These are phyloP conservation scores for Fusarium sp. DNA, from an alignment of 2,329 filamentous ascomycete genomes.

Conservation along the genomic window DNA sequence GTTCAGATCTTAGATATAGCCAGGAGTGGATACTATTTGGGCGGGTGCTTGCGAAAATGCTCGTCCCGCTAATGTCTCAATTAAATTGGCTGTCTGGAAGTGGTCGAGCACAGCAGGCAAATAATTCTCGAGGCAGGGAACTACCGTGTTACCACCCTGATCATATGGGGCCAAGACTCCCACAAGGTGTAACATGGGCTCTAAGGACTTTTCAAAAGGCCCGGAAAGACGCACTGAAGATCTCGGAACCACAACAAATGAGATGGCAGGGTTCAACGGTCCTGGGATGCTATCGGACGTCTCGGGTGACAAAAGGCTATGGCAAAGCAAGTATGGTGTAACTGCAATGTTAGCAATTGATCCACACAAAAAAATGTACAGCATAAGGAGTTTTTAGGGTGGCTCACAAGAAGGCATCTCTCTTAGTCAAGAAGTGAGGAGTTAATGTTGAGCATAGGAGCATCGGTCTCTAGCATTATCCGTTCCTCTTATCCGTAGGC, in stretches of 20 bases:
- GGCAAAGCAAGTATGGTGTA: not conserved
- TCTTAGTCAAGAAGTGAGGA: not conserved
- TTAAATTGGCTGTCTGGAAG: not conserved
- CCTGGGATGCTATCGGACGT: not conserved
- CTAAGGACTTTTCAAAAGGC: not conserved
- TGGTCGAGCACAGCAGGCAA: not conserved
- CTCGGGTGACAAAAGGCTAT: not conserved
- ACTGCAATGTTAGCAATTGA: not conserved
- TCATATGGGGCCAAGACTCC: not conserved
- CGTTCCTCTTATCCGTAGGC: not conserved
- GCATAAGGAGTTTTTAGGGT: not conserved
- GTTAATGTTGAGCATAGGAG: not conserved
- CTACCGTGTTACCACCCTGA: not conserved
- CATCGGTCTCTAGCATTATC: not conserved
- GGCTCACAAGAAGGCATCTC: not conserved
- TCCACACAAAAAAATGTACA: rapidly evolving
- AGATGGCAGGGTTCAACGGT: not conserved
- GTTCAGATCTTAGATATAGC: not conserved
- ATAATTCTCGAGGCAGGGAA: not conserved
- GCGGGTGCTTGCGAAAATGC: not conserved
- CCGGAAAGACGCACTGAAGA: not conserved
- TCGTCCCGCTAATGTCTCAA: rapidly evolving
- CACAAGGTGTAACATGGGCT: not conserved
- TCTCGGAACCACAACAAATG: not conserved
- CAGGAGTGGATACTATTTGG: not conserved